Evolutionary conservation across 2,329 filamentous ascomycete genomes (phyloP).

Genomic region (Fusarium sp.): DNA sequence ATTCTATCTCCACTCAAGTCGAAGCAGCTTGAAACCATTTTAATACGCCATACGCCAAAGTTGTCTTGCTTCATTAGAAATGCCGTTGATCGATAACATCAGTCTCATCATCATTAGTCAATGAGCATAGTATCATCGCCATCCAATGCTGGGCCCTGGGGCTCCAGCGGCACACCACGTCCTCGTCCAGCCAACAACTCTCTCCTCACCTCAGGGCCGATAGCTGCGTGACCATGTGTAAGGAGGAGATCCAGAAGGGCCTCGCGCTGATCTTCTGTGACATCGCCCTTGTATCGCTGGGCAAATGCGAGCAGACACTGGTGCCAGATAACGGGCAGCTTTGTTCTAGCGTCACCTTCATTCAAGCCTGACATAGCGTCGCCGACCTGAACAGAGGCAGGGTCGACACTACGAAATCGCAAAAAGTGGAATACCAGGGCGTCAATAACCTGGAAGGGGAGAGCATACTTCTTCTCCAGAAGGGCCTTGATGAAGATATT

Average conservation of each 20-base stretch:
- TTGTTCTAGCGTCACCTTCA: conserved; percentile 63
- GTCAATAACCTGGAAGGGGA: conserved; percentile 95
- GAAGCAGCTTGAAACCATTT: conserved; percentile 35
- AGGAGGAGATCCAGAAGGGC: conserved; percentile 87
- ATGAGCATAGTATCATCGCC: conserved; percentile 95
- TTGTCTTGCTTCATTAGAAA: conserved; percentile 39
- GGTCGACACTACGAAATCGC: conserved; percentile 79
- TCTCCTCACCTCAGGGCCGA: conserved; percentile 89
- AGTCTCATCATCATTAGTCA: conserved; percentile 50
- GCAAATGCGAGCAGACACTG: conserved; percentile 93
- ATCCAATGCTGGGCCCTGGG: conserved; percentile 63
- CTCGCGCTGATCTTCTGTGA: conserved; percentile 94
- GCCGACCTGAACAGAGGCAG: conserved; percentile 59
- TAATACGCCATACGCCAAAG: conserved; percentile 41
- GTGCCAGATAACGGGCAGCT: conserved; percentile 94
- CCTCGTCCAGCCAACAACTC: conserved; percentile 90
- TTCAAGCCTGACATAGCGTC: conserved; percentile 63
- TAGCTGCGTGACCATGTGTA: conserved; percentile 83
- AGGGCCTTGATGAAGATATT: conserved; percentile 95
- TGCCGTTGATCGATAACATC: conserved; percentile 2
- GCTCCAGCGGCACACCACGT: conserved; percentile 75
- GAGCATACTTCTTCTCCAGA: conserved; percentile 95
- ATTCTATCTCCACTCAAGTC: conserved; percentile 38
- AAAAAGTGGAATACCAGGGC: conserved; percentile 96
- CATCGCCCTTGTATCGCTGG: conserved; percentile 93